Evolutionary conservation across 2,329 filamentous ascomycete genomes (phyloP).

Genomic region (Huntiella bhutanensis): DNA sequence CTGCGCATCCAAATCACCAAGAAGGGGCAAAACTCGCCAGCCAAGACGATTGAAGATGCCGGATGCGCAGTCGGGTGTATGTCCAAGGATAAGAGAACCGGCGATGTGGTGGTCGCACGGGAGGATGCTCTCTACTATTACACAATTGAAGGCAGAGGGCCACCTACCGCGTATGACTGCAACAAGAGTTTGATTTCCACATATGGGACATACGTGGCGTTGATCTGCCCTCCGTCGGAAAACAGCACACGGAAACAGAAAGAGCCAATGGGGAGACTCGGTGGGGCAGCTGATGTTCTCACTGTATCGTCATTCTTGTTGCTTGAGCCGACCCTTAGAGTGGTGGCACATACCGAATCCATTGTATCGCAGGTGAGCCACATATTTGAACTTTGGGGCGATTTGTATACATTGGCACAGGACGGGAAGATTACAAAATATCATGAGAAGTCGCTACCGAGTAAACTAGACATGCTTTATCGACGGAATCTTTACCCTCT

Average conservation of each 20-base stretch:
- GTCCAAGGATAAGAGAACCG: slow-evolving; percentile 61
- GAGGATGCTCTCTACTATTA: slow-evolving; percentile 96
- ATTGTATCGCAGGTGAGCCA: slow-evolving; percentile 62
- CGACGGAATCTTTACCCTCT: slow-evolving; percentile 82
- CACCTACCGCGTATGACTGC: slow-evolving; percentile 79
- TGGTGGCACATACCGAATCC: slow-evolving; percentile 76
- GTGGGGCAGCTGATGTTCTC: slow-evolving; percentile 58
- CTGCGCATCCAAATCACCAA: slow-evolving; percentile 74
- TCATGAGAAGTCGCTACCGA: slow-evolving; percentile 74
- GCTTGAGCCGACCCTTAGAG: slow-evolving; percentile 77
- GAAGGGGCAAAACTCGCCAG: slow-evolving; percentile 72
- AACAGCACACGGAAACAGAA: slow-evolving; percentile 5
- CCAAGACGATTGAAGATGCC: slow-evolving; percentile 70
- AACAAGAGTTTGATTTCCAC: slow-evolving; percentile 66
- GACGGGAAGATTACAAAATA: slow-evolving; percentile 89
- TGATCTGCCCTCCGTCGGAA: slow-evolving; percentile 55
- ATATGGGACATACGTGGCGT: slow-evolving; percentile 68
- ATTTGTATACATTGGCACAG: slow-evolving; percentile 73
- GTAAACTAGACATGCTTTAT: slow-evolving; percentile 83
- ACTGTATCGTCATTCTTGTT: slow-evolving; percentile 77
- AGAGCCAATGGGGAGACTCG: slow-evolving; percentile 39
- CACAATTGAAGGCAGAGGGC: slow-evolving; percentile 62
- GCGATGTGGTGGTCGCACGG: slow-evolving; percentile 76
- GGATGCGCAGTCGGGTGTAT: slow-evolving; percentile 93
- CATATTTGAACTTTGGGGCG: slow-evolving; percentile 75